Conservation (phyloP, 164 flowering plant species). For the Liquidambar formosana region DNA sequence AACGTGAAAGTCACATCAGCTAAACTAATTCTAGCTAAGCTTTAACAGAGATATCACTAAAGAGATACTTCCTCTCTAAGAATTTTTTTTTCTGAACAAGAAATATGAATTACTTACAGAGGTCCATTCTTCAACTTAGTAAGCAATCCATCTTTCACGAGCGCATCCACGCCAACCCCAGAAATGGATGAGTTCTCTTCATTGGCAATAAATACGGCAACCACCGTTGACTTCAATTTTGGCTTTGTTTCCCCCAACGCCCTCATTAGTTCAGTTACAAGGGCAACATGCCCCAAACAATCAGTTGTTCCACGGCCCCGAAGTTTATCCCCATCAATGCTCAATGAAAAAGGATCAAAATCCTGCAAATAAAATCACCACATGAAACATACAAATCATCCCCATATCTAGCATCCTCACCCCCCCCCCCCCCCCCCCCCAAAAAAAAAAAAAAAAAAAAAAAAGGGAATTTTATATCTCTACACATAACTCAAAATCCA, state of each 20-base stretch:
- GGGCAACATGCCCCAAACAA: conserved; percentile 96
- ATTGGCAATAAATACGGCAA: conserved; percentile 90
- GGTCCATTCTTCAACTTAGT: conserved; percentile 88
- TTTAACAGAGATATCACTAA: background rate
- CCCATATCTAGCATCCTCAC: no score
- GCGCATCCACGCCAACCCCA: conserved; percentile 92
- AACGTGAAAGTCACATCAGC: conserved; percentile 6
- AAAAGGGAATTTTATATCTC: no score
- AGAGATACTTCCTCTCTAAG: background rate
- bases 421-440: no score
- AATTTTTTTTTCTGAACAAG: background rate
- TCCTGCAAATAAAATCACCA: conserved; percentile 47
- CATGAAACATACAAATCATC: background rate
- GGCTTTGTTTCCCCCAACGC: conserved; percentile 77
- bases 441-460: no score
- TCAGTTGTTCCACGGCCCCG: conserved; percentile 96
- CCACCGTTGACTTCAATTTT: conserved; percentile 76
- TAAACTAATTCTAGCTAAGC: background rate
- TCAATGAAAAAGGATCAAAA: conserved; percentile 90
- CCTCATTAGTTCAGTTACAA: conserved; percentile 85
- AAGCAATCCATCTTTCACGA: conserved; percentile 80
- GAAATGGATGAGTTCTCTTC: conserved; percentile 88
- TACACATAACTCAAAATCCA: no score
- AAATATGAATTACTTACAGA: conserved; percentile 50
- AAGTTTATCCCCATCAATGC: conserved; percentile 89